These are phyloP conservation scores for Exophiala calicioides DNA, from an alignment of 2,329 filamentous ascomycete genomes.

Conservation along the genomic window DNA sequence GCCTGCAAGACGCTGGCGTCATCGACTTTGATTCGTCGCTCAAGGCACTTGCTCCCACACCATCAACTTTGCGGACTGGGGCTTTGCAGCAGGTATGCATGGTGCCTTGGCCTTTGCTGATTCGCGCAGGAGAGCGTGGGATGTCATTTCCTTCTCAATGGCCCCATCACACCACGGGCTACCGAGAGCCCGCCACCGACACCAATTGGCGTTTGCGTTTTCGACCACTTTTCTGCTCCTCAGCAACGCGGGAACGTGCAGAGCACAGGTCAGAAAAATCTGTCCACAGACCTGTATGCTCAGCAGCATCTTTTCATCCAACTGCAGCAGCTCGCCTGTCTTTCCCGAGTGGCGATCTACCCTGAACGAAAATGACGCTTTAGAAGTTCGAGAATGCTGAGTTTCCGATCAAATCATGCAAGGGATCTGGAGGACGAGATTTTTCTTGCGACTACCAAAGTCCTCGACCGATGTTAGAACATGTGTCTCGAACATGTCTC, in stretches of 20 bases:
- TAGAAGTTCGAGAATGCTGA: conserved; percentile 13
- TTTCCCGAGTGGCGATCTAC: neutral
- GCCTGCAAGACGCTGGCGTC: conserved; percentile 4
- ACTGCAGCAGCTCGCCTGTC: neutral
- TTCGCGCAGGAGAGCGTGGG: conserved; percentile 18
- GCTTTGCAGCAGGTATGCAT: conserved; percentile 9
- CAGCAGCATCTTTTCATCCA: neutral
- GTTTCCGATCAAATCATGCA: neutral
- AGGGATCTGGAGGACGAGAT: conserved; percentile 8
- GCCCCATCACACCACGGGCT: conserved; percentile 15
- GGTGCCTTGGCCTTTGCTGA: conserved; percentile 9
- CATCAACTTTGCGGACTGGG: conserved; percentile 18
- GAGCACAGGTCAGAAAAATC: neutral
- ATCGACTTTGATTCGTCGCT: conserved; percentile 5
- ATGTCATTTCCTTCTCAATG: conserved; percentile 18
- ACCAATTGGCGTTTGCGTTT: neutral
- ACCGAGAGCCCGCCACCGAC: conserved; percentile 1
- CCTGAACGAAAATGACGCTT: conserved; percentile 3
- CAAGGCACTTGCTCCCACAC: conserved; percentile 15
- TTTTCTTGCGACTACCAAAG: too few relatives aligned
- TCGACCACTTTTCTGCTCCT: neutral
- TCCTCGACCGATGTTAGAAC: too few relatives aligned
- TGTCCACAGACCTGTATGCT: neutral
- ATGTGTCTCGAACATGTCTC: too few relatives aligned
- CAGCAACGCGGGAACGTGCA: neutral